Evolutionary conservation across 2,329 filamentous ascomycete species (phyloP), one percentile per base, ranked within the genome.

Genomic region (Colletotrichum eleusines): DNA sequence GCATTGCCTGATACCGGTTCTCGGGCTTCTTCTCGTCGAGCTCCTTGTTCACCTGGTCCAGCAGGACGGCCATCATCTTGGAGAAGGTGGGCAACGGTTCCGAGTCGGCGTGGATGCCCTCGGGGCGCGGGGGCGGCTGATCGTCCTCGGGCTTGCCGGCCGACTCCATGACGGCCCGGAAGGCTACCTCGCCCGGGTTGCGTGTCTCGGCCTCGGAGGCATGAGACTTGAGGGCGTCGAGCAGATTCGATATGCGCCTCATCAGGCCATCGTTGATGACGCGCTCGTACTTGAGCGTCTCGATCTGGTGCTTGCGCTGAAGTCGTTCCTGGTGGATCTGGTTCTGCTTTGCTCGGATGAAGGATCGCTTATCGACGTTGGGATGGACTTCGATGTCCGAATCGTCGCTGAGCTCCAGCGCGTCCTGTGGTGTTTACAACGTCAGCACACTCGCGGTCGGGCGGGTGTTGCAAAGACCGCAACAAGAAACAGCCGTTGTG

Each of bases 331-430:
- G 90, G 81, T 99, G 96, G 77, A 99, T 99, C 83, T 99, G 95
- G 76, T 91, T 92, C 84, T 98, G 96, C 84, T 99, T 99, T 74
- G 96, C 97, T 74, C 95, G 94, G 81, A 99, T 99, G 82, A 99
- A 99, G 72, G 95, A 98, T 62, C 92, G 90, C 82, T 99, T 99
- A 85, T 99, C 96, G 80, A 99, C 96, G 80, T 99, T 99, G 72
- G 96, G 96, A 82, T 99, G 96, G 62, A 98, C 96, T 84, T 99
- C 96, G 77, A 99, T 91, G 78, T 99, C 96, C 62, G 94, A 98
- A 83, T 99, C 96, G 82, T 99, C 96, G 78, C 94, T 97, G 79
- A 99, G 91, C 90, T 99, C 96, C 78, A 99, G 89, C 71, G 92
- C 91, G 80, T 98, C 93, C 91, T 93, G 72, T 35, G 7, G 26